A percentile compares a stretch with the other conserved stretches of the same genome.
phyloP scores from a whole-genome alignment of 1,284 basidiomycete species.

The Naganishia sp. region DNA sequence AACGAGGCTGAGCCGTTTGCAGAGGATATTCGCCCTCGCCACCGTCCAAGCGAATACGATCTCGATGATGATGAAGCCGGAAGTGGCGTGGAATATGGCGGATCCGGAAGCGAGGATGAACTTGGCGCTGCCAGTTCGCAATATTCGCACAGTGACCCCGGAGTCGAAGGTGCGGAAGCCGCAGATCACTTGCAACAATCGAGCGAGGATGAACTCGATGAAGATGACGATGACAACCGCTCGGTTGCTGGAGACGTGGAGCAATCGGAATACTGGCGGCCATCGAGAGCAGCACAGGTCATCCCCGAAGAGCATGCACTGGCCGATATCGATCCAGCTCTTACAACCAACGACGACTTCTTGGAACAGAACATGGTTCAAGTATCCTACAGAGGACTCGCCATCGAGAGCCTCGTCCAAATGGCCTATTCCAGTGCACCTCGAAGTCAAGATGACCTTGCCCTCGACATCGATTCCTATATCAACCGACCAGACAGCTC shows the following conservation, averaged over 20 bases:
- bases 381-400: neutral
- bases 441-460: neutral
- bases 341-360: neutral
- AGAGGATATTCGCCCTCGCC: too few relatives aligned
- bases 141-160: neutral
- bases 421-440: neutral
- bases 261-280: neutral
- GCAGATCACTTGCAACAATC: neutral
- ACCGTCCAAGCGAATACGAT: neutral
- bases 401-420: neutral
- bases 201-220: slow-evolving; percentile 17
- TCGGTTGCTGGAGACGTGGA: neutral
- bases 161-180: neutral
- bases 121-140: neutral
- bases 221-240: neutral
- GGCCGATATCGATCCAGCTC: slow-evolving; percentile 11
- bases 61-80: neutral
- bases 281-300: neutral
- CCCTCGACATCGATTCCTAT: too few relatives aligned
- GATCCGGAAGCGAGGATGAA: neutral
- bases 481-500: too few relatives aligned
- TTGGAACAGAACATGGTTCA: neutral
- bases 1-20: too few relatives aligned
- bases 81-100: neutral
- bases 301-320: neutral